These are phyloP conservation scores for Hanseniaspora uvarum DNA, from an alignment of 1,139 yeast species.

Conservation along the genomic window DNA sequence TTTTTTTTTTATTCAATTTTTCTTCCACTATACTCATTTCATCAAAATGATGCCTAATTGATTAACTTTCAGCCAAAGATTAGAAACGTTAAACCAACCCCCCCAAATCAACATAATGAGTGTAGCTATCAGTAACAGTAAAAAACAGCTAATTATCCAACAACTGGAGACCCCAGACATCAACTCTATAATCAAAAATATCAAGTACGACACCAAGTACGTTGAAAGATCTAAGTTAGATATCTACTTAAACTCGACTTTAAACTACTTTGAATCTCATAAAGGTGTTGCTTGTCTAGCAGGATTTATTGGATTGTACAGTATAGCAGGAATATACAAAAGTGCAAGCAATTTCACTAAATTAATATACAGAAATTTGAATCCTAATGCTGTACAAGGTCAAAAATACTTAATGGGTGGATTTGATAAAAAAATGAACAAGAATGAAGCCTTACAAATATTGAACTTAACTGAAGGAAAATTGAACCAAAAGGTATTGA, in stretches of 20 bases:
- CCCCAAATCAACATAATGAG: slow-evolving; percentile 6
- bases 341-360: slow-evolving; percentile 9
- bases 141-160: slow-evolving; percentile 15
- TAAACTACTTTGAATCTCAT: slow-evolving; percentile 60
- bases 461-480: slow-evolving; percentile 73
- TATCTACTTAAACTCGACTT: slow-evolving; percentile 56
- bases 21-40: background rate
- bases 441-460: slow-evolving; percentile 83
- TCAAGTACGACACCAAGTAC: slow-evolving; percentile 6
- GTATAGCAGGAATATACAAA: slow-evolving; percentile 60
- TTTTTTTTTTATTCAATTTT: background rate
- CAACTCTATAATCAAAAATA: slow-evolving; percentile 16
- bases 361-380: slow-evolving; percentile 4
- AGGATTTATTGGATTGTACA: slow-evolving; percentile 52
- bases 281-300: slow-evolving; percentile 70
- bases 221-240: slow-evolving; percentile 30
- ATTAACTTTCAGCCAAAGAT: no score
- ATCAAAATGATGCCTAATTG: no score
- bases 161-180: slow-evolving; percentile 15
- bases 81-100: no score
- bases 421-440: slow-evolving; percentile 79
- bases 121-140: slow-evolving; percentile 7
- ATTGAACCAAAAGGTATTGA: slow-evolving; percentile 63
- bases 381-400: slow-evolving; percentile 21
- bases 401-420: slow-evolving; percentile 53